Conservation (phyloP, 768 basidiomycete species). For the Lactarius trivialis region DNA sequence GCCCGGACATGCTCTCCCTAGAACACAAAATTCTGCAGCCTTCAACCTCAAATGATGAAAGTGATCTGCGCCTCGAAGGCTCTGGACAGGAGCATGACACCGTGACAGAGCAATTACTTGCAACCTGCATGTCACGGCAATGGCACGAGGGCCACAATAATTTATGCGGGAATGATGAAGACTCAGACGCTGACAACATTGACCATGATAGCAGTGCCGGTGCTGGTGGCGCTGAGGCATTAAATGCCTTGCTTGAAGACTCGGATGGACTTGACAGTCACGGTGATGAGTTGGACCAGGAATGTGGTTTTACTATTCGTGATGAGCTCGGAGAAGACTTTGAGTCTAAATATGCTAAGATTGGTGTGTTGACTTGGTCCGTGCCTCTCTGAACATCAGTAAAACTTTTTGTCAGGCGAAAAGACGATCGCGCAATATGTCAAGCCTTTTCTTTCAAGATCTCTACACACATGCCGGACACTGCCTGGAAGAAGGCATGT, state of each 20-base stretch:
- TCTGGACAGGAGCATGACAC: not conserved
- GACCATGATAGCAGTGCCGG: too few relatives aligned
- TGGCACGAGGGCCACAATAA: not conserved
- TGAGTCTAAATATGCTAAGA: not conserved
- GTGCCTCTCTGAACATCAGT: not conserved
- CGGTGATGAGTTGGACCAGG: not conserved
- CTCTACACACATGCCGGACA: not conserved
- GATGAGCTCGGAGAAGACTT: not conserved
- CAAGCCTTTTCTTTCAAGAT: not conserved
- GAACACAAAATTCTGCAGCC: not conserved
- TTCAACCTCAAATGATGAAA: not conserved
- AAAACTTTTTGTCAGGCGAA: not conserved
- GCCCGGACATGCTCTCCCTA: not conserved
- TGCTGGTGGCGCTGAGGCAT: not conserved
- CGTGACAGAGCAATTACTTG: not conserved
- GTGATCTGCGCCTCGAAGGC: not conserved
- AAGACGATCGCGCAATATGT: not conserved
- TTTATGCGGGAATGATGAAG: not conserved
- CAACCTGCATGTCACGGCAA: not conserved
- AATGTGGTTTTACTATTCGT: not conserved
- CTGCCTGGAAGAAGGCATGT: not conserved
- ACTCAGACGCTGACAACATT: too few relatives aligned
- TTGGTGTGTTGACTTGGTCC: not conserved
- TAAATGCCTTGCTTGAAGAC: not conserved
- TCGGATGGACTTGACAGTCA: too few relatives aligned